Base-by-base conservation (phyloP, 176 grass and related monocot species). In the Carex pumila region DNA sequence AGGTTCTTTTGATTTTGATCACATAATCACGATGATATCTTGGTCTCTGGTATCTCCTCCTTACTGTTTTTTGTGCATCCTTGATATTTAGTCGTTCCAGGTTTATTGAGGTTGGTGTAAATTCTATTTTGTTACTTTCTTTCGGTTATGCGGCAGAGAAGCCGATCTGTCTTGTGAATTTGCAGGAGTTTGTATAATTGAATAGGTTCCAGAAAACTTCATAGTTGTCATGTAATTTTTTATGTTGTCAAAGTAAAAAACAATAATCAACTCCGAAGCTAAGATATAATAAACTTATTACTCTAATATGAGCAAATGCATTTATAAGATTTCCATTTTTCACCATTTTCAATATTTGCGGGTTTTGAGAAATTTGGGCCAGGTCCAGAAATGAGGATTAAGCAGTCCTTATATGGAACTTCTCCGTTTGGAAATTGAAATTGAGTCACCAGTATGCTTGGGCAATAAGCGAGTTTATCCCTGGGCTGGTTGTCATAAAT, bases 81-180 rank as follows among this genome's bases (percentile, higher is more conserved):
- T 78, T 78, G 50, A 78, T 78, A 34, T 78, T 78, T 77, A 25
- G 49, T 77, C 29, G 12, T 56, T 78, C 52, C 34, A 57, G 52
- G 73, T 57, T 57, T 57, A 22, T 18, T 57, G 73, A 57, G 14
- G 34, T 78, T 57, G 45, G 13, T 78, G 73, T 36, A 78, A 57
- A 78, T 78, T 29, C 14, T 78, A 6, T 57, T 10, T 78, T 78
- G 6, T 78, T 34, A 57, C 56, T 78, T 55, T 17, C 14, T 57
- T 78, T 78, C 8, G 17, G 17, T 56, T 56, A 32, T 57, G 47
- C 12, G 5, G 52, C 73, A 57, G 52, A 56, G 22, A 78, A 36
- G 29, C 73, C 7, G 25, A 57, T 14, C 10, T 34, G 29, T 54
- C 49, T 57, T 78, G 4, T 41, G 18, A 17, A 32, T 78, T 31